These are phyloP conservation scores for Neofusicoccum laricinum DNA, from an alignment of 2,329 filamentous ascomycete species.

Conservation along the genomic window DNA sequence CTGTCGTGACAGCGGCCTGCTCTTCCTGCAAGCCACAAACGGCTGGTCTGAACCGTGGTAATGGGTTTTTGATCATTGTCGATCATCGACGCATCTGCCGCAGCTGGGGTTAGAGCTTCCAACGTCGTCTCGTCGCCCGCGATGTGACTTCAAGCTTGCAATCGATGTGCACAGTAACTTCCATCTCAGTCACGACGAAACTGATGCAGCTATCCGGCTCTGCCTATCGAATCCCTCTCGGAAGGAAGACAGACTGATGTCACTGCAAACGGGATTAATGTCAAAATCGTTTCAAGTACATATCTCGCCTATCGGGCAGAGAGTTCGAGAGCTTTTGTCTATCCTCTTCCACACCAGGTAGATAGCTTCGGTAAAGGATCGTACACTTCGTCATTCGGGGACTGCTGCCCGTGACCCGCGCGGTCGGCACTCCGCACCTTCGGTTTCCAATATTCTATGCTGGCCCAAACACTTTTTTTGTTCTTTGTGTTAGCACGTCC, in stretches of 20 bases:
- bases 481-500: not conserved
- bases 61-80: not conserved
- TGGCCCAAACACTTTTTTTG: not conserved
- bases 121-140: not conserved
- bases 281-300: not conserved
- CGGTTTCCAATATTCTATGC: not conserved
- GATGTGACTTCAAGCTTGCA: too few species aligned
- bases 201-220: too few species aligned
- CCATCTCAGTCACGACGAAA: too few species aligned
- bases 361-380: not conserved
- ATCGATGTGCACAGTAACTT: too few species aligned
- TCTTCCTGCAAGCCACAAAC: constrained; percentile 5
- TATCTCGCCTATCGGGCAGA: not conserved
- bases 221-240: too few species aligned
- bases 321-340: too few species aligned
- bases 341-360: not conserved
- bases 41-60: constrained; percentile 6
- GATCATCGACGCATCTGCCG: not conserved
- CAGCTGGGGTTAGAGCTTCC: not conserved
- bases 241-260: too few species aligned
- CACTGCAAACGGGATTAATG: not conserved
- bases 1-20: not conserved
- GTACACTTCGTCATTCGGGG: not conserved
- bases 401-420: not conserved
- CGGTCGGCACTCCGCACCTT: not conserved